Evolutionary conservation across 352 stramenopile species (phyloP).

Genomic region (Phytophthora colocasiae): DNA sequence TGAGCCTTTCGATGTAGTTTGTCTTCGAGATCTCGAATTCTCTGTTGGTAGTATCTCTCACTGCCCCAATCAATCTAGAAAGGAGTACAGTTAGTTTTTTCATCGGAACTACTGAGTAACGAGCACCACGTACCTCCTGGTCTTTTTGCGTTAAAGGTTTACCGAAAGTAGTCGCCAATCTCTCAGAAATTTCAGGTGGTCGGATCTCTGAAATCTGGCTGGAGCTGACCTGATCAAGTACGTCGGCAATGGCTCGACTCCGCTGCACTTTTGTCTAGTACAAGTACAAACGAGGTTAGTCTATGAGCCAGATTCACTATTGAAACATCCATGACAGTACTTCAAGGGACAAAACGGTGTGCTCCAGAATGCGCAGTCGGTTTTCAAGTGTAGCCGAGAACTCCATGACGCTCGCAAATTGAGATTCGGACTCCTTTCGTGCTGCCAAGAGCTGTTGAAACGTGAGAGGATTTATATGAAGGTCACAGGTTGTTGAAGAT

Average conservation of each 20-base stretch:
- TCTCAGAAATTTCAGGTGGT: slow-evolving; percentile 2
- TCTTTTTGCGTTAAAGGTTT: not conserved
- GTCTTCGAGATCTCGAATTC: slow-evolving; percentile 41
- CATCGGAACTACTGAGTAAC: not conserved
- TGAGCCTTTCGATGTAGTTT: slow-evolving; percentile 34
- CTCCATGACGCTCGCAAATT: slow-evolving; percentile 26
- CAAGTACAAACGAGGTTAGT: not conserved
- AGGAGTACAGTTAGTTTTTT: not conserved
- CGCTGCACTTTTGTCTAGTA: slow-evolving; percentile 33
- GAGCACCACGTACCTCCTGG: slow-evolving; percentile 9
- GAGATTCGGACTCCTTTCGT: slow-evolving; percentile 21
- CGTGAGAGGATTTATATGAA: not conserved
- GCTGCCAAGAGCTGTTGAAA: slow-evolving; percentile 25
- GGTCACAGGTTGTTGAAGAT: not conserved
- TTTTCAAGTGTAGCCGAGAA: slow-evolving; percentile 34
- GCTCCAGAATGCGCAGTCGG: slow-evolving; percentile 33
- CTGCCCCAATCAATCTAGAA: slow-evolving; percentile 16
- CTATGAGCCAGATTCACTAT: not conserved
- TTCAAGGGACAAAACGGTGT: slow-evolving; percentile 35
- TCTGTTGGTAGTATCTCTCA: slow-evolving; percentile 33
- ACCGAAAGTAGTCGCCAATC: not conserved
- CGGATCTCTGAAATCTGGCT: slow-evolving; percentile 5
- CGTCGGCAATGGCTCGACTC: slow-evolving; percentile 30
- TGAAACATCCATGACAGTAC: slow-evolving; percentile 1
- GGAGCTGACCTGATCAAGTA: slow-evolving; percentile 7